These are phyloP conservation scores for Penicillium fuscoglaucum DNA, from an alignment of 2,329 filamentous ascomycete genomes.

Conservation along the genomic window DNA sequence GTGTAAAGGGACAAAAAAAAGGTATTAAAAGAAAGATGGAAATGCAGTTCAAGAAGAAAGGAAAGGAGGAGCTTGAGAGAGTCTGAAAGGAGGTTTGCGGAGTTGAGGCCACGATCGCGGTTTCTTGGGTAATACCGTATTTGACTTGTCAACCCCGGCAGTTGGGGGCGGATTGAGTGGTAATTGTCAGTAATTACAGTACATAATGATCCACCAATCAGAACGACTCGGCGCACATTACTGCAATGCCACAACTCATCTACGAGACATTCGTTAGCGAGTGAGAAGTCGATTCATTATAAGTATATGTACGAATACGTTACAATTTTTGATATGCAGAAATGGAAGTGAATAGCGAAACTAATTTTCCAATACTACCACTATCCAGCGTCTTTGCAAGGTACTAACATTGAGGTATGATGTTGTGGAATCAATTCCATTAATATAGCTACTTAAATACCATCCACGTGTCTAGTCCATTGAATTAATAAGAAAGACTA, in stretches of 20 bases:
- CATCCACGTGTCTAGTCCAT: slow-evolving; percentile 5
- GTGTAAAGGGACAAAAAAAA: slow-evolving; percentile 1
- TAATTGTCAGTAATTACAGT: slow-evolving; percentile 14
- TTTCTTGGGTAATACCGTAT: slow-evolving; percentile 27
- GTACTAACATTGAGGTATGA: neutral
- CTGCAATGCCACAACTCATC: neutral
- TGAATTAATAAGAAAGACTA: slow-evolving; percentile 6
- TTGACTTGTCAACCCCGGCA: slow-evolving; percentile 6
- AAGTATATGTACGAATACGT: neutral
- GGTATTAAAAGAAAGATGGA: slow-evolving; percentile 6
- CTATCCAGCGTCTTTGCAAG: too few species aligned
- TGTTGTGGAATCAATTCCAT: neutral
- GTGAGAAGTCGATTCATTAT: neutral
- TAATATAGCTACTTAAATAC: neutral
- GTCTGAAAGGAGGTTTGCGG: slow-evolving; percentile 23
- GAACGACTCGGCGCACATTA: neutral
- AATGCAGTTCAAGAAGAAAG: slow-evolving; percentile 11
- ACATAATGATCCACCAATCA: slow-evolving; percentile 13
- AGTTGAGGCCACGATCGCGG: slow-evolving; percentile 33
- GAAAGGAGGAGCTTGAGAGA: slow-evolving; percentile 11
- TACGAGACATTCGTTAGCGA: neutral
- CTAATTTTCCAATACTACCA: neutral
- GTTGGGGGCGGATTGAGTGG: neutral
- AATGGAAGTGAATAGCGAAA: neutral
- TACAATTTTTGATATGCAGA: neutral